Evolutionary conservation across 192 early-diverging fungal genomes (phyloP), one percentile per base, ranked within the genome.

Genomic region (Dispira parvispora): DNA sequence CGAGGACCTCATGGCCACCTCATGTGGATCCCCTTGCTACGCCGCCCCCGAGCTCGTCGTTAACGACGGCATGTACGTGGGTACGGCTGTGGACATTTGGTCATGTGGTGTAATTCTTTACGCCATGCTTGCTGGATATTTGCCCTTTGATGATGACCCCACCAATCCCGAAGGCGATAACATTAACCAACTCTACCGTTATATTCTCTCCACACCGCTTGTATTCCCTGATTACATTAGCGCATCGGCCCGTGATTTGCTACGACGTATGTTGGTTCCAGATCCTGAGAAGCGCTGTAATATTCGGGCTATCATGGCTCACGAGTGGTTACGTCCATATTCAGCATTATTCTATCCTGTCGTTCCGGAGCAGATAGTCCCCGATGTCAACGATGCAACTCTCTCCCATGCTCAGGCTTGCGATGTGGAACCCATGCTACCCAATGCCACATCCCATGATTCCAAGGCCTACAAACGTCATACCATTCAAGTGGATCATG

Each of bases 41-140:
- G 96, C 96, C 3, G 96, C 96, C 9, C 96, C 96, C 2, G 96
- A 99, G 72, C 82, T 99, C 18, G 96, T 99, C n/a, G 85, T 99
- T 44, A 89, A 83, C 53, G 93, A 99, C 64, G 92, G 91, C 28
- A 80, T 89, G 8, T 99, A 99, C 70, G 91, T 93, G 2, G 96
- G 94, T 21, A 88, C 89, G 13, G 88, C 89, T 8, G 94, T 93
- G 0, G 96, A 99, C 73, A 94, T 97, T 62, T 99, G 96, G 96
- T 90, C 87, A 53, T 97, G 93, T 71, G 96, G 96, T 53, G 96
- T 99, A 18, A 99, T 99, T 55, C 67, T 99, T 68, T 93, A 88
- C 63, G 90, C 90, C 1, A 93, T 93, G 90, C 76, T 93, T 8
- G 86, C 84, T 28, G 90, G 90, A 3, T 90, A 89, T 58, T 75